Evolutionary conservation across 306 rosid species (phyloP), one percentile per base, ranked within the genome.

Genomic region (Begonia masoniana): DNA sequence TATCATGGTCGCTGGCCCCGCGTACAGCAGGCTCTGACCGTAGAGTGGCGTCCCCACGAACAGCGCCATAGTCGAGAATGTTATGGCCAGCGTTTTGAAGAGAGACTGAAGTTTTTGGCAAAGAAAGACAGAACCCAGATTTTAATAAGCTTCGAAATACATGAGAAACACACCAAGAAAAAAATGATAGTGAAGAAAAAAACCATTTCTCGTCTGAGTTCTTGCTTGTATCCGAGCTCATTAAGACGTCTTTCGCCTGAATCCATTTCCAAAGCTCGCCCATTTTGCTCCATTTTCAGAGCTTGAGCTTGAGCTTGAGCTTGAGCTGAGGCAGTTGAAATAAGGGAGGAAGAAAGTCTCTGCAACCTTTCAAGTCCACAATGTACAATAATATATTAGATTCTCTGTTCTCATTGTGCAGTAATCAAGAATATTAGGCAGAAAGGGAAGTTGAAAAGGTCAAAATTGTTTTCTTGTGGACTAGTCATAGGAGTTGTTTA

Each of bases 181-280:
- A 13, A 39, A n/a, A 36, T 6, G 6, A 55, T 6, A 56, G 50
- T 6, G 19, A 12, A 48, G 43, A 10, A 51, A 13, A 51, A 10
- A 7, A 64, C 79, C 79, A 74, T 74, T 55, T 74, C 76, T 68
- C 79, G 69, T 62, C 72, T 54, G 51, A 69, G 67, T 53, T 74
- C 79, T 66, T 74, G 79, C 62, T 74, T 74, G 71, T 74, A 74
- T 17, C 79, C 79, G 52, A 74, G 76, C 67, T 74, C 80, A 42
- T 74, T 70, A 17, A 74, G 80, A 6, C 76, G 67, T 65, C 62
- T 74, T 53, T 74, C 80, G 12, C 76, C 80, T 1, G 80, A 62
- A 66, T 75, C 80, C 63, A 66, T 47, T 49, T 66, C 74, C 43
- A 52, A 19, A 10, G 41, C 56, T 2, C 13, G 53, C 16, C 53